Base-by-base conservation (phyloP, 148 eudicot species). In the Arbutus unedo region DNA sequence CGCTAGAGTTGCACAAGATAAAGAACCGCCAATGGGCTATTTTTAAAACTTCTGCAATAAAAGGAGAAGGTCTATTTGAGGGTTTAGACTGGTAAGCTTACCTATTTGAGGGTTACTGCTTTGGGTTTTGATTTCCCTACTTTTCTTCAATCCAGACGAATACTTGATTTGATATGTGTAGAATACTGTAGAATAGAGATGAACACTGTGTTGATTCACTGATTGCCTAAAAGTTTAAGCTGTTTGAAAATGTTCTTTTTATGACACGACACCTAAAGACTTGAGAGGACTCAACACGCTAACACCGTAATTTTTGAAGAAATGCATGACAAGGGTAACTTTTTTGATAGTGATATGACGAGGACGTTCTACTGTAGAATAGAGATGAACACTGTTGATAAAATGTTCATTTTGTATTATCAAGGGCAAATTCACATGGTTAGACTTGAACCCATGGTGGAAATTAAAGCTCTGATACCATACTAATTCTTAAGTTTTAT, bases 51-150 rank as follows among this genome's bases (percentile, higher is more conserved):
- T 94, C 96, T 76, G 98, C 99, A 59, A 92, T 93, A 9, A 94
- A 97, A 88, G 98, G 99, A 84, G 98, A 97, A 91, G 97, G 98
- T 74, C 92, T 97, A 74, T 91, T 97, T 78, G 99, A 94, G 87
- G 99, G 99, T 79, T 89, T 97, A 88, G 99, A 97, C 86, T 97
- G 98, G 98, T 97, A 88, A 85, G 86, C 83, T 49, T 21, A 23
- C 8, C 82, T 47, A n/a, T 5, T 18, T 5, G n/a, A 41, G 71
- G 66, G 44, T 15, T 31, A 18, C 3, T 38, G 47, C 60, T 54
- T 77, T 1, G 2, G 45, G 79, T 48, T 74, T 76, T 15, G 54
- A 53, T 50, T 6, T 15, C 44, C 44, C 71, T 50, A 7, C 23
- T 44, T 44, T 76, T 45, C 25, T 73, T 74, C 15, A n/a, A n/a